phyloP scores from a whole-genome alignment of 192 early-diverging fungal species.

The Glomus cerebriforme region DNA sequence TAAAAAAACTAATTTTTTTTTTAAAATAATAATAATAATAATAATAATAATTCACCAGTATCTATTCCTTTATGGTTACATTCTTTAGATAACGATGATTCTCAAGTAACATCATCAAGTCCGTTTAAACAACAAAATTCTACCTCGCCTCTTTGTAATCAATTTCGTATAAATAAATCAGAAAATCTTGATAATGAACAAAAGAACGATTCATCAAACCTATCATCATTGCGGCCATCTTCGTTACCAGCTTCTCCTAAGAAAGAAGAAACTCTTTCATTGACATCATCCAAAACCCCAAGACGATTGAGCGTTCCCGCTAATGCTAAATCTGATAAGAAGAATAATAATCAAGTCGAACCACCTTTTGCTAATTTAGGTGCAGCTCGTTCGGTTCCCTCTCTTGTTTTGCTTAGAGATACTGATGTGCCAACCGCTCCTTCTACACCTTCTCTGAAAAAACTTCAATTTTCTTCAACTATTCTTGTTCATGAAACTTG shows the following conservation, averaged over 20 bases:
- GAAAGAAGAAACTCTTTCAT: background rate
- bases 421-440: constrained; percentile 3
- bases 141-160: background rate
- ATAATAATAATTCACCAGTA: too few relatives aligned
- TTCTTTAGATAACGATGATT: background rate
- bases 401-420: background rate
- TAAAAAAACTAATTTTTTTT: too few relatives aligned
- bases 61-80: background rate
- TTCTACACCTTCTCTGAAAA: constrained; percentile 35
- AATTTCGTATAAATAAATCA: background rate
- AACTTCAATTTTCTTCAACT: constrained; percentile 52
- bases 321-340: too few relatives aligned
- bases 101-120: background rate
- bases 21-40: too few relatives aligned
- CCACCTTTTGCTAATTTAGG: background rate
- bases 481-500: constrained; percentile 69
- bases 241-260: background rate
- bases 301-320: background rate
- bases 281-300: background rate
- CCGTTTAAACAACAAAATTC: background rate
- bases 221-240: background rate
- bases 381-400: background rate
- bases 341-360: too few relatives aligned
- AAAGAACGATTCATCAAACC: too few relatives aligned
- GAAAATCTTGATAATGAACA: too few relatives aligned